These are phyloP conservation scores for Pleurotus tuoliensis DNA, from an alignment of 768 basidiomycete species.

Conservation along the genomic window DNA sequence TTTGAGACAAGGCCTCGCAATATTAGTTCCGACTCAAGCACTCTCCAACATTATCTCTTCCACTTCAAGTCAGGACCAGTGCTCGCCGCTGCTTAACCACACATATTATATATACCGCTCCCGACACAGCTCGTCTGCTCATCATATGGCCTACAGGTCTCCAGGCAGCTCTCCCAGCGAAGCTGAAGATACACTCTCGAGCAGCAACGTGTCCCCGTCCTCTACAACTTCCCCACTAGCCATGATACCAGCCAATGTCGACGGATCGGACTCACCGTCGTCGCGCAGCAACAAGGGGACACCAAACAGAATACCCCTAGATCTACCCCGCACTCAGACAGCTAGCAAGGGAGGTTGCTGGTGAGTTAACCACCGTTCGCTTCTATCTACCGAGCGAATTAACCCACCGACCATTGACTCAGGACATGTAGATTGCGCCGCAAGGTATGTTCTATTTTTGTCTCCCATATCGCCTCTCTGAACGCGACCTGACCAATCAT, in stretches of 20 bases:
- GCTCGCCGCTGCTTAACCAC: neutral
- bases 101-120: neutral
- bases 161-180: slow-evolving; percentile 38
- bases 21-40: neutral
- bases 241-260: slow-evolving; percentile 26
- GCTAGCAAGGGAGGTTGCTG: slow-evolving; percentile 77
- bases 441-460: slow-evolving; percentile 48
- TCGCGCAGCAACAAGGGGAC: slow-evolving; percentile 37
- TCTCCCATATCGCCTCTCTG: neutral
- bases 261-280: slow-evolving; percentile 16
- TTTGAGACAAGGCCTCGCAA: neutral
- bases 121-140: neutral
- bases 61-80: too few relatives aligned
- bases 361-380: slow-evolving; percentile 37
- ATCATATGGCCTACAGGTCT: slow-evolving; percentile 47
- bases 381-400: slow-evolving; percentile 11
- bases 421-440: slow-evolving; percentile 84
- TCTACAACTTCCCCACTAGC: slow-evolving; percentile 40
- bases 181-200: slow-evolving; percentile 12
- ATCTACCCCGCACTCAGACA: slow-evolving; percentile 48
- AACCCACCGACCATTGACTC: slow-evolving; percentile 6
- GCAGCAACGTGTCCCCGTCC: neutral
- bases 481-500: neutral
- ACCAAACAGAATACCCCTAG: slow-evolving; percentile 42
- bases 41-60: neutral